These are phyloP conservation scores for Abrus precatorius DNA, from an alignment of 306 rosid genomes.

Conservation along the genomic window DNA sequence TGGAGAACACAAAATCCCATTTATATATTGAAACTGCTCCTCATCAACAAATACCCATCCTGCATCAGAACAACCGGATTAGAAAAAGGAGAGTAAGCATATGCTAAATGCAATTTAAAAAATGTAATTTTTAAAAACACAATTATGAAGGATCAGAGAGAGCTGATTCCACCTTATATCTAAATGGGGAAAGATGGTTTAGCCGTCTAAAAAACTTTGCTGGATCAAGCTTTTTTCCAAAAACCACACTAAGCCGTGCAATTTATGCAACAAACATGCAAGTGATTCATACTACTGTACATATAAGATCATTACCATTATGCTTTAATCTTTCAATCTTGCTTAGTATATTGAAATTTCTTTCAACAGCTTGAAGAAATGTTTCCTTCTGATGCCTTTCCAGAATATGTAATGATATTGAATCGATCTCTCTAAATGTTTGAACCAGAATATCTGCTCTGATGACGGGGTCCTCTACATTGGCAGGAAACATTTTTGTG, in stretches of 20 bases:
- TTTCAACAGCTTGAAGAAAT: slow-evolving; percentile 84
- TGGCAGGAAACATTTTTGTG: slow-evolving; percentile 92
- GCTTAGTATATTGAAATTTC: slow-evolving; percentile 63
- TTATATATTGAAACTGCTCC: slow-evolving; percentile 77
- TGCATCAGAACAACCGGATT: slow-evolving; percentile 55
- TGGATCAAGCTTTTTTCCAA: slow-evolving; percentile 11
- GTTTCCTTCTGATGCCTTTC: slow-evolving; percentile 70
- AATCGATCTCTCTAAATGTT: slow-evolving; percentile 85
- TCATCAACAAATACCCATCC: slow-evolving; percentile 91
- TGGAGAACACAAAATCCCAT: slow-evolving; percentile 62
- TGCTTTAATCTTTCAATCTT: slow-evolving; percentile 66
- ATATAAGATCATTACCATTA: slow-evolving; percentile 59
- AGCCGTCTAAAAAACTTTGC: slow-evolving; percentile 18
- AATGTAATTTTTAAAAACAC: slow-evolving; percentile 16
- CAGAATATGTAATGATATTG: slow-evolving; percentile 60
- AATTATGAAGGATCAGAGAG: slow-evolving; percentile 31
- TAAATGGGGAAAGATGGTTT: slow-evolving; percentile 1
- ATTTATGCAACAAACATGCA: slow-evolving; percentile 31
- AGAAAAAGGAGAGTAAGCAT: slow-evolving; percentile 40
- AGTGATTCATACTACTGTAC: slow-evolving; percentile 16
- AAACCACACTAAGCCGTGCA: slow-evolving; percentile 3
- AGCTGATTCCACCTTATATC: slow-evolving; percentile 36
- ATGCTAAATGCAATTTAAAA: not conserved
- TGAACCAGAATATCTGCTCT: slow-evolving; percentile 91
- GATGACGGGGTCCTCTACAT: slow-evolving; percentile 86